phyloP scores from a whole-genome alignment of 257 asterid genomes.

The Solanum peruvianum region DNA sequence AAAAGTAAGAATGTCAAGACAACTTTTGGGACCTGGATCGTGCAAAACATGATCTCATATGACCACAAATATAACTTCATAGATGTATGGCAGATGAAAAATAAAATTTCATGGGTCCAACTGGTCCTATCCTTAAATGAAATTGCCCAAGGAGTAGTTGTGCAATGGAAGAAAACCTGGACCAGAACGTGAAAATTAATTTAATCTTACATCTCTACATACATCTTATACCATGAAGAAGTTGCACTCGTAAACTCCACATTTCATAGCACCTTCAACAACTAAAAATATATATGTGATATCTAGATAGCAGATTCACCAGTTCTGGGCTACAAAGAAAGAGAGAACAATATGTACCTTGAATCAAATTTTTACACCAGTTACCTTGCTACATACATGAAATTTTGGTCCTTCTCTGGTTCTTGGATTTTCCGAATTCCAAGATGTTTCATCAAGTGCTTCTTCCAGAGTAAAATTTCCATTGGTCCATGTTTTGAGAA shows the following conservation, averaged over 20 bases:
- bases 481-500: too few relatives aligned
- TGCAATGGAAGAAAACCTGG: background rate
- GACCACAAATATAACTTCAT: background rate
- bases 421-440: background rate
- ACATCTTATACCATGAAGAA: too few relatives aligned
- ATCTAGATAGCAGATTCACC: background rate
- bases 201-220: background rate
- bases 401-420: background rate
- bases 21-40: background rate
- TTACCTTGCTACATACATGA: background rate
- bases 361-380: background rate
- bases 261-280: too few relatives aligned
- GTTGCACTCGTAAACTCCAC: too few relatives aligned
- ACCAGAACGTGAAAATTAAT: background rate
- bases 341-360: background rate
- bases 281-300: too few relatives aligned
- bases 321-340: background rate
- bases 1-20: background rate
- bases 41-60: background rate
- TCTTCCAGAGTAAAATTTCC: background rate
- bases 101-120: background rate
- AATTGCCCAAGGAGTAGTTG: background rate
- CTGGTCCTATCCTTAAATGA: background rate
- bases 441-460: background rate
- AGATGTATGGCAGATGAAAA: background rate